Percentiles rank a stretch among this genome's conserved stretches.
These are phyloP conservation scores for Corrigiola litoralis DNA, from an alignment of 179 eudicot species.

Conservation along the genomic window DNA sequence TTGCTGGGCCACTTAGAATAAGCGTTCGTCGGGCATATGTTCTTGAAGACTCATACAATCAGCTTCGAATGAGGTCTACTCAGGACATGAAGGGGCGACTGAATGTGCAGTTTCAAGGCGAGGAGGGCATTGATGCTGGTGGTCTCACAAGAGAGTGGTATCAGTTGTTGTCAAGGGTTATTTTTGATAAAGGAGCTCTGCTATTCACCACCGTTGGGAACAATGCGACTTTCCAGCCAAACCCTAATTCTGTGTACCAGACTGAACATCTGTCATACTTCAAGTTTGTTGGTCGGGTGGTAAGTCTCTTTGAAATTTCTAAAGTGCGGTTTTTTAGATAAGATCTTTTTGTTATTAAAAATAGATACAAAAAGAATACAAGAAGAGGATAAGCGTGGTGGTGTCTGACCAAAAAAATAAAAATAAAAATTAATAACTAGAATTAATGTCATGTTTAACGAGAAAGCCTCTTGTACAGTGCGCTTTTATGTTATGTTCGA, in stretches of 20 bases:
- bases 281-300: constrained; percentile 99
- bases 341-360: no score
- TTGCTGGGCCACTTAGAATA: constrained; percentile 78
- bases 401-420: no score
- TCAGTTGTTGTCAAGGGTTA: constrained; percentile 85
- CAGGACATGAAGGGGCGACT: constrained; percentile 92
- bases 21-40: constrained; percentile 94
- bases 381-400: no score
- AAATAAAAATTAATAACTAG: no score
- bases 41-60: constrained; percentile 95
- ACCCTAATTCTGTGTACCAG: constrained; percentile 97
- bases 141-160: constrained; percentile 99
- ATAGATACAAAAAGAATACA: no score
- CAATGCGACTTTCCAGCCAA: constrained; percentile 94
- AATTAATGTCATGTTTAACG: no score
- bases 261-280: constrained; percentile 99
- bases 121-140: constrained; percentile 99
- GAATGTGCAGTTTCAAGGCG: constrained; percentile 98
- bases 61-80: constrained; percentile 85
- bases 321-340: no score
- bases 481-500: background rate
- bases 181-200: constrained; percentile 94
- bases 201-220: constrained; percentile 96
- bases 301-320: constrained; percentile 25
- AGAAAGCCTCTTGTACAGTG: no score